Base-by-base conservation (phyloP, 2,329 filamentous ascomycete genomes). In the Epichloe elymi region DNA sequence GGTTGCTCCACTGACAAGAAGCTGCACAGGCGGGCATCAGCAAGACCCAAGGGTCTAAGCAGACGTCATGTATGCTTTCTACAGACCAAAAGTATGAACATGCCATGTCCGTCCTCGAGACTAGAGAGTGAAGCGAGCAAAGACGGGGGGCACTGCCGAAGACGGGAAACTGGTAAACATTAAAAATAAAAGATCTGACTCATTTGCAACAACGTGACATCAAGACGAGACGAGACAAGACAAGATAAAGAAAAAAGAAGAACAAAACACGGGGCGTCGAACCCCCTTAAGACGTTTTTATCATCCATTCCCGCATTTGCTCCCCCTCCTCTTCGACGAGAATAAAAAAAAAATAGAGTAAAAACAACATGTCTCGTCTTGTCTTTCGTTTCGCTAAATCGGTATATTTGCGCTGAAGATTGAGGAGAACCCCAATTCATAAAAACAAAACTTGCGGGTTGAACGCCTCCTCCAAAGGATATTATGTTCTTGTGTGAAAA, bases 341-440 rank as follows among this genome's bases (percentile, higher is more conserved):
- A 49, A 42, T 23, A 43, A n/a, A 20, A 43, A n/a, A 20, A 36
- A 19, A 12, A 48, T 19, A 36, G n/a, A 41, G 26, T 20, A 23
- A 41, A 20, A 40, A 40, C 23, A 23, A 48, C 55, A 55, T 46
- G 23, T 41, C 49, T 46, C 37, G 38, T 17, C 35, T 48, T 19
- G 10, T 44, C 23, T 14, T 17, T 35, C 35, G 40, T 33, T 45
- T 46, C 40, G 35, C 46, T 36, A 26, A 46, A 45, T 51, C 41
- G 35, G 20, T 53, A 49, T 53, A 53, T 53, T 48, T 35, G 49
- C 40, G 51, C 45, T 48, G 30, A 30, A 33, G 39, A 49, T 48
- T 23, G 36, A 41, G n/a, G 20, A 51, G 46, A 44, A 30, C 33
- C 23, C 51, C 33, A 40, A 45, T 49, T 39, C 46, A 49, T 48